A percentile compares a stretch with the other conserved stretches of the same genome.
Conservation (phyloP, 805 yeast genomes). For the Zygosaccharomyces lentus region DNA sequence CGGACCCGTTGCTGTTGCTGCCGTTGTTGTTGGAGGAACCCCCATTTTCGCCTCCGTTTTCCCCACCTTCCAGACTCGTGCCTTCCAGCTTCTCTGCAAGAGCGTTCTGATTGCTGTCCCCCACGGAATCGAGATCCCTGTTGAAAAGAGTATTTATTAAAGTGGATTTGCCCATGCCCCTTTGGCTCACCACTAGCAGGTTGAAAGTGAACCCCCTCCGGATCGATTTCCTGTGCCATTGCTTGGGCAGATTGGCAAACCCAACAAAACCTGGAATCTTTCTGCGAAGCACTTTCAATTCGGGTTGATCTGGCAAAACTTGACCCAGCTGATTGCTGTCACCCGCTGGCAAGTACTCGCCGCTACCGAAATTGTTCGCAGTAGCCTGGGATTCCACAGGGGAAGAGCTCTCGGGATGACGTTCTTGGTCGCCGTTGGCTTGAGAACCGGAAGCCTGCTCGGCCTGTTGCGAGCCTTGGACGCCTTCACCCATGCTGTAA, state of each 20-base stretch:
- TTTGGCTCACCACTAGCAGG: conserved; percentile 84
- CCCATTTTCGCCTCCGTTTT: conserved; percentile 16
- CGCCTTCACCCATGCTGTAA: conserved; percentile 3
- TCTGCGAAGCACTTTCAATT: conserved; percentile 64
- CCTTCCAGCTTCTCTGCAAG: conserved; percentile 15
- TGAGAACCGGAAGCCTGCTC: conserved; percentile 4
- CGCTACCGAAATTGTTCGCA: neutral
- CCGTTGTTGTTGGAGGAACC: conserved; percentile 2
- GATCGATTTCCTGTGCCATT: conserved; percentile 94
- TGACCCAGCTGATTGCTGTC: conserved; percentile 19
- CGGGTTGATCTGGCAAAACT: conserved; percentile 36
- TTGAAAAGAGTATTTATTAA: conserved; percentile 86
- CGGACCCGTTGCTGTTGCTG: conserved; percentile 33
- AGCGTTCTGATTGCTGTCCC: conserved; percentile 8
- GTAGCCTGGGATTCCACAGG: neutral
- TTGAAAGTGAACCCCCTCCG: conserved; percentile 87
- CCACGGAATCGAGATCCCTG: conserved; percentile 45
- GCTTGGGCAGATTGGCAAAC: conserved; percentile 95
- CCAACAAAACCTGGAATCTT: conserved; percentile 92
- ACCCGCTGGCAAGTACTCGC: neutral
- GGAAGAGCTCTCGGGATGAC: neutral
- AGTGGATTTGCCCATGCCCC: conserved; percentile 91
- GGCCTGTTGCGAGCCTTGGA: neutral
- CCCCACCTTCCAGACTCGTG: conserved; percentile 14
- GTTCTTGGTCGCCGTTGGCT: neutral